Evolutionary conservation across 192 early-diverging fungal genomes (phyloP).

Genomic region (Backusella psychrophila): DNA sequence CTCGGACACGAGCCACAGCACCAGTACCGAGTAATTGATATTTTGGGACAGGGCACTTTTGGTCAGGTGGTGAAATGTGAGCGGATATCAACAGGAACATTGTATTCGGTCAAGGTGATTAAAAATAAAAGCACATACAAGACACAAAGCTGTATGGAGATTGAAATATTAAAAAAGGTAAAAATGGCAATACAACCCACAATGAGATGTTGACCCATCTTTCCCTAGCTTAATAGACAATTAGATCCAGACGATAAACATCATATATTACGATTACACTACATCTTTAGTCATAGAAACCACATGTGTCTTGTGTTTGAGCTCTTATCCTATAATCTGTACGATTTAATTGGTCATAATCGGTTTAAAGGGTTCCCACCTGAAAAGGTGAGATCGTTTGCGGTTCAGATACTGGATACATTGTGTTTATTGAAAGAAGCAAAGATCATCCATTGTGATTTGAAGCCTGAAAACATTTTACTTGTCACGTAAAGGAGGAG

Average conservation of each 20-base stretch:
- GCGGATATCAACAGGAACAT: conserved; percentile 84
- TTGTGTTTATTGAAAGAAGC: conserved; percentile 84
- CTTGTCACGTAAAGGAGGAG: conserved; percentile 63
- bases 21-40: conserved; percentile 89
- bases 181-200: background rate
- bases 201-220: background rate
- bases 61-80: conserved; percentile 98
- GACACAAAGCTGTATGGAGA: conserved; percentile 95
- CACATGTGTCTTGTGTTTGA: conserved; percentile 98
- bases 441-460: conserved; percentile 95
- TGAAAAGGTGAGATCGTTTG: conserved; percentile 89
- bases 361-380: conserved; percentile 90
- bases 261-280: conserved; percentile 83
- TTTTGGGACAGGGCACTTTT: conserved; percentile 96
- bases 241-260: conserved; percentile 84
- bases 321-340: conserved; percentile 93
- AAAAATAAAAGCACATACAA: conserved; percentile 98
- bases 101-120: conserved; percentile 94
- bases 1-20: conserved; percentile 84
- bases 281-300: conserved; percentile 88
- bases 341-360: conserved; percentile 97
- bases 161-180: conserved; percentile 89
- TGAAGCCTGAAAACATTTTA: conserved; percentile 98
- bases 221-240: conserved; percentile 75
- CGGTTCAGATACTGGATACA: conserved; percentile 90